These are phyloP conservation scores for Microbotryum intermedium DNA, from an alignment of 1,284 basidiomycete species.

Conservation along the genomic window DNA sequence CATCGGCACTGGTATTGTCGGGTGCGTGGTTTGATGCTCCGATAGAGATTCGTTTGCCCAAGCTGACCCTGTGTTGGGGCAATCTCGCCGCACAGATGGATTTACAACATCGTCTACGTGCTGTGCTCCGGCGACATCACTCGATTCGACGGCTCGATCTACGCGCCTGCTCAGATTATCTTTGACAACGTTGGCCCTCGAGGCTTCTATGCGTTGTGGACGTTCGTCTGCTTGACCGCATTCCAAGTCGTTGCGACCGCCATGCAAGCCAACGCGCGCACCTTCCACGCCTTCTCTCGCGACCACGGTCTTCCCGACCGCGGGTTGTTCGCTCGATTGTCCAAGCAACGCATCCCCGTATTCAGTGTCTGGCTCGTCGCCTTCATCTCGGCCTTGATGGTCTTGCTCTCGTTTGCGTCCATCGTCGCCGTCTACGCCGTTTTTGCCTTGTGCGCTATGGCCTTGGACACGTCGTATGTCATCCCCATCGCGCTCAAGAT, in stretches of 20 bases:
- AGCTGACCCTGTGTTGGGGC: background rate
- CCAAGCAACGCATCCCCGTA: slow-evolving; percentile 59
- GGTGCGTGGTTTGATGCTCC: slow-evolving; percentile 52
- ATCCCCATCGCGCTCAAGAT: slow-evolving; percentile 60
- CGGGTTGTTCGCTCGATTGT: slow-evolving; percentile 64
- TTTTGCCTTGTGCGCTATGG: slow-evolving; percentile 66
- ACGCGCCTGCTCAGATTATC: slow-evolving; percentile 51
- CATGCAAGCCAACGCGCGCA: slow-evolving; percentile 76
- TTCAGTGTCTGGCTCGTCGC: slow-evolving; percentile 74
- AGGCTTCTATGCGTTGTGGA: slow-evolving; percentile 64
- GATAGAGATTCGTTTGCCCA: background rate
- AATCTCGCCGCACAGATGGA: slow-evolving; percentile 7
- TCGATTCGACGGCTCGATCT: slow-evolving; percentile 27
- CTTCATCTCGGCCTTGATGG: slow-evolving; percentile 47
- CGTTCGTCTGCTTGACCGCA: slow-evolving; percentile 62
- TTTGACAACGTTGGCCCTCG: slow-evolving; percentile 59
- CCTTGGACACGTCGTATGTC: slow-evolving; percentile 50
- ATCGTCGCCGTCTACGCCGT: slow-evolving; percentile 72
- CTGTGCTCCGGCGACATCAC: slow-evolving; percentile 22
- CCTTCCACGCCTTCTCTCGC: slow-evolving; percentile 81
- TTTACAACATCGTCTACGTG: slow-evolving; percentile 38
- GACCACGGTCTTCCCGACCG: slow-evolving; percentile 63
- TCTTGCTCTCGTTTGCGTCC: slow-evolving; percentile 64
- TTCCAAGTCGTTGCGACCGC: slow-evolving; percentile 46
- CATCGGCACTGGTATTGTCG: slow-evolving; percentile 68